Conservation (phyloP, 2,329 filamentous ascomycete genomes). For the Pseudopithomyces chartarum region DNA sequence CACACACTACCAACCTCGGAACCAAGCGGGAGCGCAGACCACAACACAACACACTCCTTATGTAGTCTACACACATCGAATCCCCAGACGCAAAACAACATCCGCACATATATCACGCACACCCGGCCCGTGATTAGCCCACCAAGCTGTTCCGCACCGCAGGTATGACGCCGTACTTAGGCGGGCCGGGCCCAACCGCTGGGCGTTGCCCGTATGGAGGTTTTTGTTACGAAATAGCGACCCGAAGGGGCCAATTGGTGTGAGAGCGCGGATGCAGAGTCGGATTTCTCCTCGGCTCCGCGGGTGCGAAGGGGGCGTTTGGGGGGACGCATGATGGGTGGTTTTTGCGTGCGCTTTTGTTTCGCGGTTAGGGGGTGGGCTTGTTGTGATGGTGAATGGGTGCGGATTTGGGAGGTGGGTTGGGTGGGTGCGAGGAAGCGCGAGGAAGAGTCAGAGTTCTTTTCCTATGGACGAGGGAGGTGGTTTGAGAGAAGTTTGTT, state of each 20-base stretch:
- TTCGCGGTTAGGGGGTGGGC: too few relatives aligned
- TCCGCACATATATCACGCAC: neutral
- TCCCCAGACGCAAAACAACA: neutral
- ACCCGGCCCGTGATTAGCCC: neutral
- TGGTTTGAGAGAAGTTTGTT: too few relatives aligned
- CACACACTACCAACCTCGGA: neutral
- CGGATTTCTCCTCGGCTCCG: constrained; percentile 30
- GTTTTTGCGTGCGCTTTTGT: neutral
- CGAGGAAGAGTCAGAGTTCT: too few relatives aligned
- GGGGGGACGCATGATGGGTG: neutral
- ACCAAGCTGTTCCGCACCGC: constrained; percentile 4
- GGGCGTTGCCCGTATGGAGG: constrained; percentile 11
- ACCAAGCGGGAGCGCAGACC: too few relatives aligned
- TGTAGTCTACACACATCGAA: neutral
- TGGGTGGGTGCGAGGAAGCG: too few relatives aligned
- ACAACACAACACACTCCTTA: too few relatives aligned
- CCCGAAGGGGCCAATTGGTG: constrained; percentile 1
- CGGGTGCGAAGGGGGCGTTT: neutral
- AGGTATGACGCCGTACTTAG: constrained; percentile 8
- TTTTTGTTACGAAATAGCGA: constrained; percentile 34
- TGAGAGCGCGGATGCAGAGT: constrained; percentile 2
- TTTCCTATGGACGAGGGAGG: too few relatives aligned
- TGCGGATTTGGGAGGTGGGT: neutral
- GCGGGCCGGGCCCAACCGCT: constrained; percentile 22
- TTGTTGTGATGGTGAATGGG: too few relatives aligned